Percentiles rank a stretch among this genome's conserved stretches.
Evolutionary conservation across 176 grass and related monocot species (phyloP).

Genomic region (Eragrostis nindensis): DNA sequence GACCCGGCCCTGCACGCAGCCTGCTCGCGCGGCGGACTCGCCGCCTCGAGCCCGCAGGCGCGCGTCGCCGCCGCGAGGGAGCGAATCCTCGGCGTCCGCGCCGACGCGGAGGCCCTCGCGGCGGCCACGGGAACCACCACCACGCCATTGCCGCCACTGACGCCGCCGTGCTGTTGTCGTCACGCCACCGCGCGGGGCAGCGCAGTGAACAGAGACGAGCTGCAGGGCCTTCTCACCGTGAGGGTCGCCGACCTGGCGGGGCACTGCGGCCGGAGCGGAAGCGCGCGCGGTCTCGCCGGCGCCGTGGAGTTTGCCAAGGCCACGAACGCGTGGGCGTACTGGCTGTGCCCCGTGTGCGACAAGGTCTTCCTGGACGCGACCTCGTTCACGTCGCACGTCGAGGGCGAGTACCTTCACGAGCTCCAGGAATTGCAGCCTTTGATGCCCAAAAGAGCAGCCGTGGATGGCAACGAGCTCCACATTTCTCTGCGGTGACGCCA

Average conservation of each 20-base stretch:
- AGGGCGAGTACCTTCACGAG: background rate
- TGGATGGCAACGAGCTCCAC: background rate
- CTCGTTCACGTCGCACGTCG: background rate
- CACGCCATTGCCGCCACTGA: background rate
- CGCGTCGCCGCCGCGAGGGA: slow-evolving; percentile 7
- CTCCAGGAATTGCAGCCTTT: background rate
- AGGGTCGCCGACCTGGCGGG: slow-evolving; percentile 6
- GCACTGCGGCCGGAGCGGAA: background rate
- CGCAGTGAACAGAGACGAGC: background rate
- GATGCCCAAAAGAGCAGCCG: background rate
- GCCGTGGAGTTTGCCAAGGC: slow-evolving; percentile 22
- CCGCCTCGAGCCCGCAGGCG: background rate
- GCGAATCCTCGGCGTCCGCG: slow-evolving; percentile 22
- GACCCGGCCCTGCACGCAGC: slow-evolving; percentile 23
- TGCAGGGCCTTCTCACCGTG: background rate
- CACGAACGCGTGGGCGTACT: background rate
- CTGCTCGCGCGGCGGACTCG: background rate
- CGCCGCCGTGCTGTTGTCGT: background rate
- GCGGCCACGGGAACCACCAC: background rate
- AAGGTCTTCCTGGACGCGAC: background rate
- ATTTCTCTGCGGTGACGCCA: background rate
- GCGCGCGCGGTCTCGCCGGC: background rate
- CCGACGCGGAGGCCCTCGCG: slow-evolving; percentile 11
- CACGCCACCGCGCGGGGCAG: slow-evolving; percentile 8
- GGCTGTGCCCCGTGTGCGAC: slow-evolving; percentile 30